Conservation (phyloP, 495 filamentous ascomycete genomes). For the Parachaetomium inaequale region DNA sequence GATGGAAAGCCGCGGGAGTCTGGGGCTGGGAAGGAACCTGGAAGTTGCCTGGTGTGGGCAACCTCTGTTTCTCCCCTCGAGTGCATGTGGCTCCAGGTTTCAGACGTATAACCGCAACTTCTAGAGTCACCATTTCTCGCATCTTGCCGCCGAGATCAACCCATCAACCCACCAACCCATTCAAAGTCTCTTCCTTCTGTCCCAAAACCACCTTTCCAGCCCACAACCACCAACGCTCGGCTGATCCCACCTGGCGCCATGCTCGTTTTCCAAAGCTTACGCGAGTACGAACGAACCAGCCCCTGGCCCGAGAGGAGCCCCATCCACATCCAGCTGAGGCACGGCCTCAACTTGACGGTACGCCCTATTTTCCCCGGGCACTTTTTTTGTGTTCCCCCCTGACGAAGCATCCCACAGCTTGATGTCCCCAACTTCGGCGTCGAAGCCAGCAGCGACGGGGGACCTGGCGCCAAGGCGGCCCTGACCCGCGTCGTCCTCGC, state of each 20-base stretch:
- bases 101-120: too few relatives aligned
- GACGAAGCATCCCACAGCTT: not conserved
- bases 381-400: not conserved
- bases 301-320: slow-evolving; percentile 4
- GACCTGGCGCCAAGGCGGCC: not conserved
- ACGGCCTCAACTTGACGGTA: slow-evolving; percentile 10
- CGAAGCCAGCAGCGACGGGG: not conserved
- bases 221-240: not conserved
- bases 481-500: slow-evolving; percentile 3
- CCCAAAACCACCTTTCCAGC: not conserved
- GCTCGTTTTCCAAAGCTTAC: not conserved
- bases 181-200: not conserved
- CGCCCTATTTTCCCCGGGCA: not conserved
- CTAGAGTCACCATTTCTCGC: too few relatives aligned
- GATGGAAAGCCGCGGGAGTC: not conserved
- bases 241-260: not conserved
- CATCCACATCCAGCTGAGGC: slow-evolving; percentile 8
- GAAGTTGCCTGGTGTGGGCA: too few relatives aligned
- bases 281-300: not conserved
- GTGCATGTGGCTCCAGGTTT: too few relatives aligned
- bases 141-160: too few relatives aligned
- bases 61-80: too few relatives aligned
- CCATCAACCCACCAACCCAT: too few relatives aligned
- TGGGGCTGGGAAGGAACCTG: too few relatives aligned
- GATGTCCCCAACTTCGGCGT: slow-evolving; percentile 10